Conservation (phyloP, 495 filamentous ascomycete genomes). For the Physcia stellaris region DNA sequence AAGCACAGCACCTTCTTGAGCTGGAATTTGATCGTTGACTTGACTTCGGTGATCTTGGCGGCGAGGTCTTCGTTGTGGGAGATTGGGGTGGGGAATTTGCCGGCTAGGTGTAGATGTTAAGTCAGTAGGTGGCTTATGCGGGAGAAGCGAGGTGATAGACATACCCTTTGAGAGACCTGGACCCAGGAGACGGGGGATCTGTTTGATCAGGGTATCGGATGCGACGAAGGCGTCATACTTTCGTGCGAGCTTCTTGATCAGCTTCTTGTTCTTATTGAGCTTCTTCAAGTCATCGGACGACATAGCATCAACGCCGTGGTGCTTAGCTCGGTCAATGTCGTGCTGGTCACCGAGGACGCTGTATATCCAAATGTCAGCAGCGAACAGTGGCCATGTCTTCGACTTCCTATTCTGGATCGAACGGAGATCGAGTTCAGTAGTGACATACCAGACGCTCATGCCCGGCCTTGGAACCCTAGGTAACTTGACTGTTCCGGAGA, state of each 20-base stretch:
- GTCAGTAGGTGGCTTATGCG: neutral
- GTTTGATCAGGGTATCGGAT: conserved; percentile 93
- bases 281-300: conserved; percentile 97
- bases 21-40: conserved; percentile 99
- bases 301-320: conserved; percentile 94
- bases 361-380: too few relatives aligned
- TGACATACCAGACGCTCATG: conserved; percentile 78
- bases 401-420: neutral
- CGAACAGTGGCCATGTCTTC: neutral
- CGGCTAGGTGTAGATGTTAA: conserved; percentile 39
- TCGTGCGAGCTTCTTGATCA: conserved; percentile 99
- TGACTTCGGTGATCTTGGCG: conserved; percentile 94
- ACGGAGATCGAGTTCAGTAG: too few relatives aligned
- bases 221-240: conserved; percentile 99
- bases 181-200: conserved; percentile 97
- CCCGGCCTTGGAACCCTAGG: conserved; percentile 78
- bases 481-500: conserved; percentile 92
- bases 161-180: conserved; percentile 95
- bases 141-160: conserved; percentile 17
- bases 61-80: conserved; percentile 87
- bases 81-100: conserved; percentile 98
- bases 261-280: conserved; percentile 99
- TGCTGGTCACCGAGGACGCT: conserved; percentile 98
- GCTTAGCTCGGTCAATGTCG: conserved; percentile 99
- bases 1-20: conserved; percentile 99